Conservation (phyloP, 805 yeast species). For the Cyberlindnera bimundalis region DNA sequence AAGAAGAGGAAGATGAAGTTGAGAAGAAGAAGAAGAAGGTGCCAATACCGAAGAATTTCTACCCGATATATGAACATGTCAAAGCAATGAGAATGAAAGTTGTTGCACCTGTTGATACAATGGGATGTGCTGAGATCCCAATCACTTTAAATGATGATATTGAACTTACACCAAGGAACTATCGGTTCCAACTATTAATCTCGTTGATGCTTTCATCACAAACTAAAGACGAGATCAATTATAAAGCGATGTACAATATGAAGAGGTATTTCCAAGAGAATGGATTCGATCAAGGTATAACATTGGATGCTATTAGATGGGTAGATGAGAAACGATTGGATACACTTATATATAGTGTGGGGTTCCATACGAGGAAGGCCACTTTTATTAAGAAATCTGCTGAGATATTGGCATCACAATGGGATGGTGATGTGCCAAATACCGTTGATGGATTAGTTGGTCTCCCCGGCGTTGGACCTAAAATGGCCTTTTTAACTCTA, state of each 20-base stretch:
- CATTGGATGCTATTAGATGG: slow-evolving; percentile 49
- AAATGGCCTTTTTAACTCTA: slow-evolving; percentile 81
- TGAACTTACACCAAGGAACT: slow-evolving; percentile 33
- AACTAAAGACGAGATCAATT: slow-evolving; percentile 86
- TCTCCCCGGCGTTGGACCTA: slow-evolving; percentile 93
- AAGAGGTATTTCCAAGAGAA: slow-evolving; percentile 42
- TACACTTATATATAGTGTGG: slow-evolving; percentile 68
- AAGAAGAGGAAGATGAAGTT: slow-evolving; percentile 1
- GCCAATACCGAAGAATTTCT: slow-evolving; percentile 45
- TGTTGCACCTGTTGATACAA: slow-evolving; percentile 81
- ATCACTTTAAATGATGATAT: slow-evolving; percentile 32
- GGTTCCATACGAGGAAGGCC: slow-evolving; percentile 83
- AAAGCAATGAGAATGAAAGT: slow-evolving; percentile 63
- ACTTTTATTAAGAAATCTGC: slow-evolving; percentile 61
- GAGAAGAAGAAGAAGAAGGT: not conserved
- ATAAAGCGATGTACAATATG: slow-evolving; percentile 61
- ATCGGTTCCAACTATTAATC: slow-evolving; percentile 70
- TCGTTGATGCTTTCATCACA: slow-evolving; percentile 88
- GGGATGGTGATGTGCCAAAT: slow-evolving; percentile 69
- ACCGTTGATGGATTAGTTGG: slow-evolving; percentile 59
- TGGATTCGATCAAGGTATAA: slow-evolving; percentile 50
- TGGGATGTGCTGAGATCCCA: slow-evolving; percentile 74
- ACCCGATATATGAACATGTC: slow-evolving; percentile 53
- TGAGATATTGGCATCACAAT: slow-evolving; percentile 44
- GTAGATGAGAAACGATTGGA: slow-evolving; percentile 59